phyloP scores from a whole-genome alignment of 192 early-diverging fungal species.

The Umbelopsis ramanniana region DNA sequence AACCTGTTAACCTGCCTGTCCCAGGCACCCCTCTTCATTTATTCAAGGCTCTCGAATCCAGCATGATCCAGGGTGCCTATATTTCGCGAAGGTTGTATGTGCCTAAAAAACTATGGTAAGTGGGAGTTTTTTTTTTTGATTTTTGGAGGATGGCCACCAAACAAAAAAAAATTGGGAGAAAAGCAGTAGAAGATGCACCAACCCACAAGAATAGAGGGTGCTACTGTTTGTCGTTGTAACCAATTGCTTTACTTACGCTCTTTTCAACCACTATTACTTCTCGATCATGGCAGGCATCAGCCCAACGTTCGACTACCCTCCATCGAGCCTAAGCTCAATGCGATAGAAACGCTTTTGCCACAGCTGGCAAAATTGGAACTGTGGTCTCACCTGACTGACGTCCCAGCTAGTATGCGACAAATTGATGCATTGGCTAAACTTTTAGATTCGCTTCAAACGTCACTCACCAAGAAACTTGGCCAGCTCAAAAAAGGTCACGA shows the following conservation, averaged over 20 bases:
- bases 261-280: too few relatives aligned
- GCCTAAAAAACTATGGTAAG: conserved; percentile 41
- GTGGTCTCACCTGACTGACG: conserved; percentile 33
- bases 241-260: too few relatives aligned
- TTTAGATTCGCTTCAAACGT: conserved; percentile 20
- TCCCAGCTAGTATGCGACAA: conserved; percentile 20
- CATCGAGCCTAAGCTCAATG: conserved; percentile 31
- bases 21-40: conserved; percentile 16
- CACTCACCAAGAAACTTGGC: conserved; percentile 30
- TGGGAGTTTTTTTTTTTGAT: too few relatives aligned
- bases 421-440: conserved; percentile 23
- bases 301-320: conserved; percentile 30
- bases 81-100: conserved; percentile 33
- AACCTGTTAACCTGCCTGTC: neutral
- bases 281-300: conserved; percentile 25
- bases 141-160: neutral
- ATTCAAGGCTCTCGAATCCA: conserved; percentile 28
- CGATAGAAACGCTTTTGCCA: conserved; percentile 26
- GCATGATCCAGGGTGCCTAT: conserved; percentile 33
- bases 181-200: neutral
- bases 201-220: neutral
- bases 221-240: too few relatives aligned
- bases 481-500: conserved; percentile 4
- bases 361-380: conserved; percentile 27
- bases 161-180: neutral